Base-by-base conservation (phyloP, 352 stramenopile species). In the Pythium diclinum region DNA sequence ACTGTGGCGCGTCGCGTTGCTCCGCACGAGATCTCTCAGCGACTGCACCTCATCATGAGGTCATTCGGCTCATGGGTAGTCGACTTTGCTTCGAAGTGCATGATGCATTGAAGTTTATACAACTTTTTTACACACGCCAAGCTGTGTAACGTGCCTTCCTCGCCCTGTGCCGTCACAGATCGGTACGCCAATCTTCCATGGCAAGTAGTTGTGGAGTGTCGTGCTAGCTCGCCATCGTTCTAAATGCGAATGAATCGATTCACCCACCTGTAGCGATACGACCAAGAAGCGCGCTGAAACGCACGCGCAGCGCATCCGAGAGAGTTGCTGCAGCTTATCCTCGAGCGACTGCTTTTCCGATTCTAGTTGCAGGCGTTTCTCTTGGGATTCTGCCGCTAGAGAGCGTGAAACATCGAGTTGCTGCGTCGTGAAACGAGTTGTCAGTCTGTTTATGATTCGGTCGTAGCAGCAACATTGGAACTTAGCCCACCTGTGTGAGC, bases 291-390 rank as follows among this genome's bases (percentile, higher is more conserved):
- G 67, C 61, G 32, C 58, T 81, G 17, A 69, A 68, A 30, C 34
- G 75, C 25, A 81, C 77, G 66, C 73, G 64, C 19, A n/a, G n/a
- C n/a, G n/a, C 19, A 66, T 51, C 38, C 62, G 49, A 32, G 63
- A 32, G 2, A 67, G 42, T 17, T 64, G 56, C 44, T 44, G 67
- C 3, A 77, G 49, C 28, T 84, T 87, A 3, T 88, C 78, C 46
- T 89, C 77, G 8, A 84, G 57, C 7, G 42, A 23, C 23, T 67
- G 19, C 23, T 89, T 91, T 34, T 85, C 80, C 17, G 70, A 56
- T 13, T 54, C 47, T 3, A 71, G 16, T 57, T 55, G 52, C n/a
- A 62, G 25, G 10, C 47, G 17, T 14, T 70, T 53, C 3, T 64
- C 33, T 14, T 74, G 40, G 17, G 77, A 59, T 3, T 61, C 23